A percentile compares a stretch with the other conserved stretches of the same genome.
Conservation (phyloP, 2,329 filamentous ascomycete genomes). For the Sporothrix brunneoviolacea region DNA sequence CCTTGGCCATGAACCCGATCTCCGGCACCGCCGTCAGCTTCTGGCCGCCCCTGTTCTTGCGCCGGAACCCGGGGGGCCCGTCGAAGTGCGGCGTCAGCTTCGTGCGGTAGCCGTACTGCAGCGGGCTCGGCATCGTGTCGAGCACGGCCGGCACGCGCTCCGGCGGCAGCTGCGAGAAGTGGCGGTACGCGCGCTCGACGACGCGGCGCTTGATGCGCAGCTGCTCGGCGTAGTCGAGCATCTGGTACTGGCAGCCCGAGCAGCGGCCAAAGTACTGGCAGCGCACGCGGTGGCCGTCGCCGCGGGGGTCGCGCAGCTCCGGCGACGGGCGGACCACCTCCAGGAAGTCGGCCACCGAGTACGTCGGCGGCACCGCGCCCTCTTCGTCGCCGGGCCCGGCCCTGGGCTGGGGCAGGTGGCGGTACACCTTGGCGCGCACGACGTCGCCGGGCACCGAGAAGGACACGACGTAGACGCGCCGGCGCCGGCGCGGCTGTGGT, state of each 20-base stretch:
- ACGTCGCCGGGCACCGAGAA: slow-evolving; percentile 83
- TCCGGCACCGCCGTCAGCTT: slow-evolving; percentile 60
- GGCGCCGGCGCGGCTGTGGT: slow-evolving; percentile 28
- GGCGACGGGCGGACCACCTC: slow-evolving; percentile 63
- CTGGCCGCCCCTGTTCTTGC: slow-evolving; percentile 37
- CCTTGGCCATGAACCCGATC: slow-evolving; percentile 84
- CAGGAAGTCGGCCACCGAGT: slow-evolving; percentile 76
- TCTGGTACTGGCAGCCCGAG: slow-evolving; percentile 94
- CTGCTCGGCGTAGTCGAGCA: slow-evolving; percentile 85
- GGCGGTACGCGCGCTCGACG: slow-evolving; percentile 82
- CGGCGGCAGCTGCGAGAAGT: slow-evolving; percentile 78
- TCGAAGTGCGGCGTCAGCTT: slow-evolving; percentile 97
- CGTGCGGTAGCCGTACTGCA: slow-evolving; percentile 90
- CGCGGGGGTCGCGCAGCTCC: slow-evolving; percentile 39
- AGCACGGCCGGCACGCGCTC: slow-evolving; percentile 67
- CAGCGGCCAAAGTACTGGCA: slow-evolving; percentile 86
- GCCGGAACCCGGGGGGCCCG: slow-evolving; percentile 51
- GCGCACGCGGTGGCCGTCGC: slow-evolving; percentile 68
- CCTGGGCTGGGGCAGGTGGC: slow-evolving; percentile 50
- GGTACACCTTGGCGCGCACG: slow-evolving; percentile 70
- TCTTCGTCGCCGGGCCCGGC: not conserved
- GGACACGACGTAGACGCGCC: slow-evolving; percentile 75
- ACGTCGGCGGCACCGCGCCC: slow-evolving; percentile 43
- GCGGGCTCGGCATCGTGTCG: slow-evolving; percentile 82
- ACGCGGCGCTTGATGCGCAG: slow-evolving; percentile 77